These are phyloP conservation scores for Pichia sp. DNA, from an alignment of 1,139 yeast species.

Conservation along the genomic window DNA sequence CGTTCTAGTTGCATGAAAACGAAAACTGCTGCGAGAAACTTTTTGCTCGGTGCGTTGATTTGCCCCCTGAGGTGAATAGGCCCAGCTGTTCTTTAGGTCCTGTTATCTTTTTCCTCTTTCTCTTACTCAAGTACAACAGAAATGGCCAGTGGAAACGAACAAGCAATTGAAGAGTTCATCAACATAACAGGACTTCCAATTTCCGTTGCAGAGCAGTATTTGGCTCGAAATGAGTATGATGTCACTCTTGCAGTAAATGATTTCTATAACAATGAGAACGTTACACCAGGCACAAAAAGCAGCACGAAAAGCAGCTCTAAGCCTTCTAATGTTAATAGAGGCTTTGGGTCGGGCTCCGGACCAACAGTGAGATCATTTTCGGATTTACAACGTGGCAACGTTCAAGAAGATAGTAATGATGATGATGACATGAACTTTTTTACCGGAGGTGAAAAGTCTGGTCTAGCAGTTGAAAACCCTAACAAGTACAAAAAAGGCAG, in stretches of 20 bases:
- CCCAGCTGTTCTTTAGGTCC: too few species aligned
- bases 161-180: slow-evolving; percentile 33
- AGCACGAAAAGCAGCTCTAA: not conserved
- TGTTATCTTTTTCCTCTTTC: too few species aligned
- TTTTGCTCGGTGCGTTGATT: too few species aligned
- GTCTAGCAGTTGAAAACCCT: slow-evolving; percentile 89
- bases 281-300: slow-evolving; percentile 6
- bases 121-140: too few species aligned
- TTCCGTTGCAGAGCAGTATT: slow-evolving; percentile 35
- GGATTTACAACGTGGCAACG: slow-evolving; percentile 26
- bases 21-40: too few species aligned
- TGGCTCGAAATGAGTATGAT: slow-evolving; percentile 34
- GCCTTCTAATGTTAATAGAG: not conserved
- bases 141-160: slow-evolving; percentile 2
- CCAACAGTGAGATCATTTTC: slow-evolving; percentile 28
- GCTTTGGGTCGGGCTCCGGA: not conserved
- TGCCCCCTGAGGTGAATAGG: too few species aligned
- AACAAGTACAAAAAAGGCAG: slow-evolving; percentile 34
- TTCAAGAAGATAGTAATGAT: slow-evolving; percentile 38
- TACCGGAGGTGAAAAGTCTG: slow-evolving; percentile 95
- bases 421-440: slow-evolving; percentile 69
- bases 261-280: slow-evolving; percentile 9
- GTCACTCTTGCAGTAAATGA: slow-evolving; percentile 13
- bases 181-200: slow-evolving; percentile 37
- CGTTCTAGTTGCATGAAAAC: too few species aligned